Percentiles rank a stretch among this genome's conserved stretches.
These are phyloP conservation scores for Boechera retrofracta DNA, from an alignment of 345 rosid species.

Conservation along the genomic window DNA sequence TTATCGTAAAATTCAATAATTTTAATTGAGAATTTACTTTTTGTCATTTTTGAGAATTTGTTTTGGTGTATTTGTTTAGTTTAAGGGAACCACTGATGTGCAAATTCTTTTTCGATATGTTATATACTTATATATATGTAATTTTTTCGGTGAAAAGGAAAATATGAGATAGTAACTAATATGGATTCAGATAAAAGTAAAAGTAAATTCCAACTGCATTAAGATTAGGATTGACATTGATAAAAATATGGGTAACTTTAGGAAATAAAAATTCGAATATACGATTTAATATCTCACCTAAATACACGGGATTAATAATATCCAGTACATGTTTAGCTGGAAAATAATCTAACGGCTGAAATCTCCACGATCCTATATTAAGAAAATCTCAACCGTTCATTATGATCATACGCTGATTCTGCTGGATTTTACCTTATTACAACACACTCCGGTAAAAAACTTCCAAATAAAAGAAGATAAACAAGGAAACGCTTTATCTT, in stretches of 20 bases:
- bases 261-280: neutral
- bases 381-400: constrained; percentile 20
- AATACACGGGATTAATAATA: constrained; percentile 10
- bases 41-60: too few relatives aligned
- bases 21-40: too few relatives aligned
- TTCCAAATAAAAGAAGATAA: constrained; percentile 31
- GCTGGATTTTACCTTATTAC: constrained; percentile 33
- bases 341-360: constrained; percentile 39
- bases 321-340: constrained; percentile 33
- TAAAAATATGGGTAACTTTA: neutral
- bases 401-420: constrained; percentile 26
- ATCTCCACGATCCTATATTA: constrained; percentile 3
- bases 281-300: neutral
- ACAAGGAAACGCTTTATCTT: constrained; percentile 34
- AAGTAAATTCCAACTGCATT: constrained; percentile 12
- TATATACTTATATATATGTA: neutral
- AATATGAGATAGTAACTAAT: neutral
- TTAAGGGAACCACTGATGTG: neutral
- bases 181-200: constrained; percentile 12
- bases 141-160: neutral
- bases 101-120: too few relatives aligned
- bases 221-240: constrained; percentile 12
- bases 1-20: neutral
- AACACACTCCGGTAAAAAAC: neutral
- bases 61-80: too few relatives aligned